phyloP scores from a whole-genome alignment of 192 early-diverging fungal species.

The Gigaspora rosea region DNA sequence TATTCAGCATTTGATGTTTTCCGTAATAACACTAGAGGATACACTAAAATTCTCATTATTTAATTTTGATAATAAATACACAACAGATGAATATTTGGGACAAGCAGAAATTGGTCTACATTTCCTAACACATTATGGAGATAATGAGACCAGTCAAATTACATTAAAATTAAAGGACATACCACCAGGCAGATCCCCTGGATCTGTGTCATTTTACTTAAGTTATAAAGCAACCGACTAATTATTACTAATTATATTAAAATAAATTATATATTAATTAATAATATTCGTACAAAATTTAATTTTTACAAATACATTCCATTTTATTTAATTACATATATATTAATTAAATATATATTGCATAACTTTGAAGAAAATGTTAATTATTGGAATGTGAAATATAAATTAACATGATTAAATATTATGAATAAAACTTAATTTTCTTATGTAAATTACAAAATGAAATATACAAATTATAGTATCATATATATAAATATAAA shows the following conservation, averaged over 20 bases:
- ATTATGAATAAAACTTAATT: too few relatives aligned
- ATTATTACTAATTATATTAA: background rate
- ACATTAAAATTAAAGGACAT: constrained; percentile 16
- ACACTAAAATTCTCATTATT: constrained; percentile 24
- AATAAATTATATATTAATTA: too few relatives aligned
- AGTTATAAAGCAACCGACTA: constrained; percentile 13
- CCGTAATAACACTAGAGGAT: constrained; percentile 29
- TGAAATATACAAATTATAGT: too few relatives aligned
- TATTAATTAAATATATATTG: too few relatives aligned
- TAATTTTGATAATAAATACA: constrained; percentile 25
- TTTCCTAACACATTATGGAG: constrained; percentile 11
- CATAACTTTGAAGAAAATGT: too few relatives aligned
- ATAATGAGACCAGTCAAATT: constrained; percentile 20
- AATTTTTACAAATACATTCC: too few relatives aligned
- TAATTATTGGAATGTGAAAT: too few relatives aligned
- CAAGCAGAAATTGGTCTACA: constrained; percentile 23
- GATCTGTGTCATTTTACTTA: constrained; percentile 13
- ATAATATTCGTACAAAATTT: too few relatives aligned
- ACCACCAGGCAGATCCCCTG: background rate
- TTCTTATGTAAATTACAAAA: too few relatives aligned
- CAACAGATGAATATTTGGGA: constrained; percentile 23
- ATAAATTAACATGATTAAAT: too few relatives aligned
- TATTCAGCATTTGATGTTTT: constrained; percentile 20
- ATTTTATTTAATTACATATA: too few relatives aligned
- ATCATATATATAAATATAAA: too few relatives aligned